phyloP scores from a whole-genome alignment of 305 asterid species.

The Fraxinus dipetala region DNA sequence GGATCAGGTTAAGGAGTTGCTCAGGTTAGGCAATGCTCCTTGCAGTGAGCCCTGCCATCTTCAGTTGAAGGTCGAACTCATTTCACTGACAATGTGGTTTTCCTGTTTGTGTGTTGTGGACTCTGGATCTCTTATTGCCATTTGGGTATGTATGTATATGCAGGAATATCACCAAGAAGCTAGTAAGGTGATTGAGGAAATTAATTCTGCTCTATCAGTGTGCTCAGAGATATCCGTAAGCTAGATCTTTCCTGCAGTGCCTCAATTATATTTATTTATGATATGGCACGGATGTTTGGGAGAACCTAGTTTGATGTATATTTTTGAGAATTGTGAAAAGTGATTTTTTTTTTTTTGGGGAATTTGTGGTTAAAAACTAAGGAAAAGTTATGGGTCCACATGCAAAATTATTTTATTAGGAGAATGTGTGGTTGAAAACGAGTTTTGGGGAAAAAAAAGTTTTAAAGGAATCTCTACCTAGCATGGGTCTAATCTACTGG shows the following conservation, averaged over 20 bases:
- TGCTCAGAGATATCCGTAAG: slow-evolving; percentile 60
- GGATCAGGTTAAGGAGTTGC: slow-evolving; percentile 58
- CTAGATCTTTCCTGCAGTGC: slow-evolving; percentile 18
- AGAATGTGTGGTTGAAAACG: neutral
- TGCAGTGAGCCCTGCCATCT: slow-evolving; percentile 58
- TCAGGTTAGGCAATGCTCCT: slow-evolving; percentile 46
- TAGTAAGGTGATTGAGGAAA: slow-evolving; percentile 55
- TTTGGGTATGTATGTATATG: slow-evolving; percentile 22
- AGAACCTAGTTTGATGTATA: neutral
- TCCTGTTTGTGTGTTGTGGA: slow-evolving; percentile 11
- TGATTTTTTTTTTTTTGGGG: neutral
- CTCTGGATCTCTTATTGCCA: slow-evolving; percentile 29
- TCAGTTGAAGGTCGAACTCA: slow-evolving; percentile 57
- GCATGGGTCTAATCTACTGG: neutral
- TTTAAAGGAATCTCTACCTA: neutral
- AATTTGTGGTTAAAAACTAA: neutral
- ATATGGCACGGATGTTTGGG: neutral
- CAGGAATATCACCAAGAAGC: slow-evolving; percentile 70
- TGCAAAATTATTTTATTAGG: neutral
- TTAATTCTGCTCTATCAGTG: slow-evolving; percentile 48
- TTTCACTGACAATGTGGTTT: slow-evolving; percentile 21
- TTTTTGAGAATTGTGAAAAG: neutral
- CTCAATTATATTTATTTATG: slow-evolving; percentile 9
- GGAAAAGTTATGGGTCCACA: neutral
- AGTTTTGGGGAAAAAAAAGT: neutral